Percentiles rank a stretch among this genome's conserved stretches.
Conservation (phyloP, 352 stramenopile species). For the Pythium phragmitis region DNA sequence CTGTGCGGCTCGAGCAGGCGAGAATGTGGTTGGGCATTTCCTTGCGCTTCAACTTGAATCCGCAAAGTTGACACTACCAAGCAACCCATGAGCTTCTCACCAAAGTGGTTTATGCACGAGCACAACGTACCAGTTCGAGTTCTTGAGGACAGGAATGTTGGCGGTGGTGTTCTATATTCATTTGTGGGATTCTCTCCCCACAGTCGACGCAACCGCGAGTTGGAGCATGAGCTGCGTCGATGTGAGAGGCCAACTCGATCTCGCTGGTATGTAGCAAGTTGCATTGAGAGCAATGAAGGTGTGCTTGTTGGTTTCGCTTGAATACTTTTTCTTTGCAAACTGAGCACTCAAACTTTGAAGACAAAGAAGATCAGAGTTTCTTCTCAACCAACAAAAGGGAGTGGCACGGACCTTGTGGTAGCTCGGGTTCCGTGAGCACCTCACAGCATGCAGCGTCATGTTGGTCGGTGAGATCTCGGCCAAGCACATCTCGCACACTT, state of each 20-base stretch:
- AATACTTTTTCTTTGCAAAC: conserved; percentile 39
- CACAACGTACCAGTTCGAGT: conserved; percentile 28
- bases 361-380: not conserved
- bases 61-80: conserved; percentile 43
- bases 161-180: conserved; percentile 26
- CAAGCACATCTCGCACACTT: conserved; percentile 24
- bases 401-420: conserved; percentile 47
- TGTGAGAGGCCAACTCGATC: conserved; percentile 19
- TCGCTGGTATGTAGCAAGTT: conserved; percentile 23
- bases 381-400: not conserved
- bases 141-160: conserved; percentile 27
- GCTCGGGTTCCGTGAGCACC: conserved; percentile 40
- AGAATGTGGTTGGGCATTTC: conserved; percentile 33
- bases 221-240: conserved; percentile 23
- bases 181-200: conserved; percentile 29
- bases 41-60: conserved; percentile 50
- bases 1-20: conserved; percentile 54
- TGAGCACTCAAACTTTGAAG: conserved; percentile 38
- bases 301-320: conserved; percentile 26
- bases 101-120: not conserved
- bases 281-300: conserved; percentile 48
- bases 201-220: conserved; percentile 34
- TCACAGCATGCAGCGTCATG: conserved; percentile 41
- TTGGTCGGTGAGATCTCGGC: conserved; percentile 32
- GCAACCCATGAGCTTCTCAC: not conserved